Percentiles rank a stretch among this genome's conserved stretches.
Evolutionary conservation across 1,139 yeast species (phyloP).

Genomic region (Hansenula lynferdii): DNA sequence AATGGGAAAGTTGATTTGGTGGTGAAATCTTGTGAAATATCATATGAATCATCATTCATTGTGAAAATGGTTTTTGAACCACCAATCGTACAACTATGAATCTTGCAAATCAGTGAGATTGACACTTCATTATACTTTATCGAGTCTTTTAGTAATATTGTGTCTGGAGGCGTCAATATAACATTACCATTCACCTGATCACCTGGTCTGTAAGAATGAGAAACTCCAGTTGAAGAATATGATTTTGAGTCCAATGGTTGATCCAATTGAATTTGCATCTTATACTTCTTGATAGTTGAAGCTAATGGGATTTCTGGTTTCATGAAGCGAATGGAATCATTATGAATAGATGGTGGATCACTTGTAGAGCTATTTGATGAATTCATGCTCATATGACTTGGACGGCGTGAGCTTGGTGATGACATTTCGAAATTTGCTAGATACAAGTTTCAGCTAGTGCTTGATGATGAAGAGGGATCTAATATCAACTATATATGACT

Average conservation of each 20-base stretch:
- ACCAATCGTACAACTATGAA: background rate
- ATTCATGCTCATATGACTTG: background rate
- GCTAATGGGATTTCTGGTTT: background rate
- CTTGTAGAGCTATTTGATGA: background rate
- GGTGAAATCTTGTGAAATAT: background rate
- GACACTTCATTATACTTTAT: background rate
- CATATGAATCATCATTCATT: background rate
- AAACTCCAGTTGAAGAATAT: background rate
- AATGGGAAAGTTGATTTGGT: slow-evolving; percentile 9
- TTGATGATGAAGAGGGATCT: too few relatives aligned
- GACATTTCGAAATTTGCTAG: background rate
- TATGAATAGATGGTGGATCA: background rate
- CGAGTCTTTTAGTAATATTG: background rate
- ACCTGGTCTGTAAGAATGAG: slow-evolving; percentile 11
- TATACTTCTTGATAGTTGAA: background rate
- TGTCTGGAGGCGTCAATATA: slow-evolving; percentile 1
- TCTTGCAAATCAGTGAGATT: background rate
- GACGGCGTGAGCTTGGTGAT: too few relatives aligned
- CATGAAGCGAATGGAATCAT: background rate
- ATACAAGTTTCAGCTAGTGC: too few relatives aligned
- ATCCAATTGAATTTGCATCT: slow-evolving; percentile 1
- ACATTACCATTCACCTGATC: slow-evolving; percentile 14
- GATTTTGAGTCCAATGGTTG: background rate
- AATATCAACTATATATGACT: too few relatives aligned
- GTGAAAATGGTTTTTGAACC: background rate